Conservation (phyloP, 192 early-diverging fungal species). For the Coemansia sp. region DNA sequence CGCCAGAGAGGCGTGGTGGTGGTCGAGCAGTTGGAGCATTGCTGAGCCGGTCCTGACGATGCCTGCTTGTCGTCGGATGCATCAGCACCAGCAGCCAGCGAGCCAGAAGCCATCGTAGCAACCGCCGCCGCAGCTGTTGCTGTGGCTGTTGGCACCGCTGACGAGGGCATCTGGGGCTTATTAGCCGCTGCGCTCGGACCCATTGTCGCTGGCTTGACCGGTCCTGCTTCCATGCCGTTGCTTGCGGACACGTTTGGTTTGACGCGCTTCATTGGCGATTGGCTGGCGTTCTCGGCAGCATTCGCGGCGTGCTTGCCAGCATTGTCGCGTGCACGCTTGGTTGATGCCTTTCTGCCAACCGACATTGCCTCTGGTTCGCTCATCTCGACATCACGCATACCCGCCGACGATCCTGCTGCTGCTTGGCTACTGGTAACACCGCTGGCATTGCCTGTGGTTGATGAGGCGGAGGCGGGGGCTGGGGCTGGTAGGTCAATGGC, state of each 20-base stretch:
- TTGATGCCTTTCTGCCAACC: background rate
- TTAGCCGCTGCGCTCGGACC: too few relatives aligned
- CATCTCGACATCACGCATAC: slow-evolving; percentile 7
- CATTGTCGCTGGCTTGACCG: too few relatives aligned
- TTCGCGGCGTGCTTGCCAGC: background rate
- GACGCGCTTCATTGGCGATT: slow-evolving; percentile 9
- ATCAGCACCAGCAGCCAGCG: background rate
- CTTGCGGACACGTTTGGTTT: background rate
- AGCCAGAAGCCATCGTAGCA: background rate
- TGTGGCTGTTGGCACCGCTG: background rate
- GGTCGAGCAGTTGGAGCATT: slow-evolving; percentile 81
- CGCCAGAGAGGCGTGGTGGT: slow-evolving; percentile 96
- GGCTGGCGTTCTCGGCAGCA: slow-evolving; percentile 7
- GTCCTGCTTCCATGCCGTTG: too few relatives aligned
- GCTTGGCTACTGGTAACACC: too few relatives aligned
- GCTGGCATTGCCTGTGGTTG: background rate
- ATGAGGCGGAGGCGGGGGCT: background rate
- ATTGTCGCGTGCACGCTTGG: slow-evolving; percentile 1
- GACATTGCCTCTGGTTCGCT: background rate
- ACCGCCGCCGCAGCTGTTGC: background rate
- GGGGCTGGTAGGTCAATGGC: slow-evolving; percentile 31
- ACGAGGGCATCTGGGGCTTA: slow-evolving; percentile 5
- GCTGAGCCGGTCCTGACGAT: slow-evolving; percentile 22
- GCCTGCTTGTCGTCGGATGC: background rate
- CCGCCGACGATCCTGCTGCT: background rate